Base-by-base conservation (phyloP, 2,329 filamentous ascomycete genomes). In the Diaporthe sp. region DNA sequence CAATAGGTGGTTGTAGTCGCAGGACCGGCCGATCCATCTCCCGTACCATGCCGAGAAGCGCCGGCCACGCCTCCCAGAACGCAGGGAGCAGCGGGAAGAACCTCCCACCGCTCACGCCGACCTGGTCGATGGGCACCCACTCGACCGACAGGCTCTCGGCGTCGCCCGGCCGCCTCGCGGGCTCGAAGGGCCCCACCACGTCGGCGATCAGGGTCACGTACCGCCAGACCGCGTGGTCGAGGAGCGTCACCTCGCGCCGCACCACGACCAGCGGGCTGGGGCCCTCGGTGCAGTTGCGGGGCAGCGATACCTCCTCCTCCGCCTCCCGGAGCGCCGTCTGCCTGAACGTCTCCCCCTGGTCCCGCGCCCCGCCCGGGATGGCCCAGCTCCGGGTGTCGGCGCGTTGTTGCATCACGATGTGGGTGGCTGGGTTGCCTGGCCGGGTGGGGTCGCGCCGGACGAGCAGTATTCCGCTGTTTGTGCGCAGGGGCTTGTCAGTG, bases 201-300 rank as follows among this genome's bases (percentile, higher is more conserved):
- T 72, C 55, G n/a, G 46, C 67, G 10, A 75, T 44, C 28, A 75
- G 22, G 15, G 73, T 75, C 25, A 46, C 55, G 49, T 75, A 75
- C 58, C 42, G 49, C 73, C 67, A 75, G 46, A 10, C 22, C 15
- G 4, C 28, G 39, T 67, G 73, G 49, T 65, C 57, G 9, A 31
- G 19, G 28, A 55, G 39, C 19, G 37, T 34, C 3, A 19, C 31
- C 49, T 75, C 49, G 1, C n/a, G 22, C 22, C n/a, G 57, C 4
- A 72, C 13, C 2, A 57, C 17, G 9, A 75, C 25, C 22, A 75
- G 57, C 25, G 73, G 73, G 8, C 37, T 31, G 22, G 55, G 28
- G 37, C 67, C 58, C 22, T 57, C 25, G 34, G 46, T 44, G n/a
- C 57, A 57, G 68, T 58, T 31, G 2, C 12, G 15, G 2, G 58